Conservation (phyloP, 148 eudicot species). For the Vaccinium corymbosum region DNA sequence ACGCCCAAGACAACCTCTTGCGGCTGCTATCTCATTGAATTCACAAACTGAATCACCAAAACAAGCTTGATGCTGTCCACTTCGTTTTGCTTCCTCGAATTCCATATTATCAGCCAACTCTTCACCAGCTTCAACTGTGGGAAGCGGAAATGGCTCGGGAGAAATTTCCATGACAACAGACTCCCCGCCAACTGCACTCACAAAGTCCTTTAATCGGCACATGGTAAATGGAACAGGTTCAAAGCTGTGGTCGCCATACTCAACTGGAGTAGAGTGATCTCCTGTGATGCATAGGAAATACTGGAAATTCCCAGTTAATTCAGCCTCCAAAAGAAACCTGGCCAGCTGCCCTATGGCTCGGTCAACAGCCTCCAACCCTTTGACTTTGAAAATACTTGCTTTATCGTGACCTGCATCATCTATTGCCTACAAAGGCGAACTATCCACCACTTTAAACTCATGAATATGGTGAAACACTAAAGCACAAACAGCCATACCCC, state of each 20-base stretch:
- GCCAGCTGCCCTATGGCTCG: slow-evolving; percentile 80
- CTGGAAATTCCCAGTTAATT: slow-evolving; percentile 60
- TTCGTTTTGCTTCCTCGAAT: slow-evolving; percentile 23
- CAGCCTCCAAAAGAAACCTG: slow-evolving; percentile 79
- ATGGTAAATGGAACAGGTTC: slow-evolving; percentile 90
- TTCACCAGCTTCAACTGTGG: slow-evolving; percentile 54
- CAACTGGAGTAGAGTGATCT: slow-evolving; percentile 98
- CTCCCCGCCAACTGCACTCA: slow-evolving; percentile 81
- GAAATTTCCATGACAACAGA: slow-evolving; percentile 43
- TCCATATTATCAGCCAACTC: slow-evolving; percentile 34
- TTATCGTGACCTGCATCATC: slow-evolving; percentile 99
- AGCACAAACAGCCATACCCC: background rate
- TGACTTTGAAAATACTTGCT: slow-evolving; percentile 78
- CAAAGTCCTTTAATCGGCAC: slow-evolving; percentile 77
- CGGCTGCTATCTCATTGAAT: slow-evolving; percentile 73
- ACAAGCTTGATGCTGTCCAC: slow-evolving; percentile 30
- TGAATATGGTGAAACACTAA: background rate
- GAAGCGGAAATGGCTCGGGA: slow-evolving; percentile 83
- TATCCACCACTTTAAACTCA: background rate
- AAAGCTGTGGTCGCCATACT: slow-evolving; percentile 96
- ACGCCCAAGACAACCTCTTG: slow-evolving; percentile 90
- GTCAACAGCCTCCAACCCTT: slow-evolving; percentile 87
- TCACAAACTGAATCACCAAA: slow-evolving; percentile 63
- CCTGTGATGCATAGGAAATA: slow-evolving; percentile 83
- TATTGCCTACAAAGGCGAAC: slow-evolving; percentile 54